A percentile compares a stretch with the other conserved stretches of the same genome.
Conservation (phyloP, 2,329 filamentous ascomycete species). For the Botryotinia globosa region DNA sequence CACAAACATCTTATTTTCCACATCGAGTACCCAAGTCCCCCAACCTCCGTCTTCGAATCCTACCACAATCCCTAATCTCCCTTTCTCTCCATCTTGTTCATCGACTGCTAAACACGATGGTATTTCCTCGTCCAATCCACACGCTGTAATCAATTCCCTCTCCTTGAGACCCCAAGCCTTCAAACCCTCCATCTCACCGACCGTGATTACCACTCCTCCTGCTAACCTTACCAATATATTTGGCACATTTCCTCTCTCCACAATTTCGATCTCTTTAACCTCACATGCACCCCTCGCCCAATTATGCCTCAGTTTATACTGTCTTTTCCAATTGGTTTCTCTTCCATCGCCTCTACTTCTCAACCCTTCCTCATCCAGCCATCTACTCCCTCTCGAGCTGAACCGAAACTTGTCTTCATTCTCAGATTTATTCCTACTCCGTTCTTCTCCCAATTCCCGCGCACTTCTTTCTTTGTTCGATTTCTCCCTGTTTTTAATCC, state of each 20-base stretch:
- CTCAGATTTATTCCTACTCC: slow-evolving; percentile 21
- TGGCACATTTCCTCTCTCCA: slow-evolving; percentile 46
- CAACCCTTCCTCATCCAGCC: slow-evolving; percentile 44
- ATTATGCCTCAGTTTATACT: slow-evolving; percentile 86
- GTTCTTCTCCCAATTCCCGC: not conserved
- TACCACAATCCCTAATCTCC: slow-evolving; percentile 57
- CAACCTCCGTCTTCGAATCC: slow-evolving; percentile 73
- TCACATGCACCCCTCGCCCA: slow-evolving; percentile 82
- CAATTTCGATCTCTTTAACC: slow-evolving; percentile 65
- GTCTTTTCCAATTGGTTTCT: slow-evolving; percentile 75
- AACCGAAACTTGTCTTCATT: slow-evolving; percentile 29
- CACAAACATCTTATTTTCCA: slow-evolving; percentile 37
- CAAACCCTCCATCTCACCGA: slow-evolving; percentile 65
- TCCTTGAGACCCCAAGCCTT: slow-evolving; percentile 75
- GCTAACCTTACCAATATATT: slow-evolving; percentile 71
- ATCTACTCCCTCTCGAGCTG: slow-evolving; percentile 48
- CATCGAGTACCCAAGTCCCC: slow-evolving; percentile 62
- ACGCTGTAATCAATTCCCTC: slow-evolving; percentile 56
- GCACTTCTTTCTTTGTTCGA: not conserved
- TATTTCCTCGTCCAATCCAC: slow-evolving; percentile 37
- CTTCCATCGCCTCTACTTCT: slow-evolving; percentile 33
- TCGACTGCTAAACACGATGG: slow-evolving; percentile 69
- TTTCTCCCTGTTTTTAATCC: slow-evolving; percentile 48
- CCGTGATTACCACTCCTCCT: slow-evolving; percentile 75
- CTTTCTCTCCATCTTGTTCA: slow-evolving; percentile 44